Base-by-base conservation (phyloP, 345 rosid genomes). In the Salix purpurea region DNA sequence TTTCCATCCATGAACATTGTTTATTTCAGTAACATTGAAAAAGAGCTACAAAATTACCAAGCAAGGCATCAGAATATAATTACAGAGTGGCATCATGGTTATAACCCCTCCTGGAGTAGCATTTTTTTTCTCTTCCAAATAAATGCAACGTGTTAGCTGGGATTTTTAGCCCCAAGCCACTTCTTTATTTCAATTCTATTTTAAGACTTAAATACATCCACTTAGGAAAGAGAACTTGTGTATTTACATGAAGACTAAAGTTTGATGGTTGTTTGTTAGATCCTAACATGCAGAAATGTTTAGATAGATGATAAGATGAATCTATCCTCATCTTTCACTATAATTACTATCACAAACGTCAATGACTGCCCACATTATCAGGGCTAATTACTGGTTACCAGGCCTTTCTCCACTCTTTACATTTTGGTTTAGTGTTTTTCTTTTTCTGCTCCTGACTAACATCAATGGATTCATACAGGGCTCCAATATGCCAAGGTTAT, bases 401-500 rank as follows among this genome's bases (percentile, higher is more conserved):
- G 4, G 46, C 66, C 72, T 66, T 19, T 50, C 50, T 71, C 24
- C 23, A 16, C 62, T 4, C n/a, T 23, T 19, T 61, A 30, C 5
- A 18, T 21, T 69, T 70, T 69, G 48, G 42, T 26, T 8, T 32
- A 14, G 34, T 37, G 5, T 69, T 61, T 50, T 64, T 21, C 13
- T 4, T 61, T 72, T 73, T 81, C 30, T 69, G 56, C 52, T 21
- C 56, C 36, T 36, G 64, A 50, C 6, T 32, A 69, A 74, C 70
- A 50, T 78, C 28, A 36, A 78, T 67, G 52, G 60, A 46, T 50
- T 66, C 83, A 67, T 74, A 36, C 90, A 96, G 99, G 83, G 95
- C 97, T 85, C 98, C 99, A 62, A 96, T 96, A 37, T 94, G 97
- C 28, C 99, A 96, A 86, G 99, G 99, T n/a, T 96, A 92, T 86